Conservation (phyloP, 345 rosid genomes). For the Pistacia atlantica region DNA sequence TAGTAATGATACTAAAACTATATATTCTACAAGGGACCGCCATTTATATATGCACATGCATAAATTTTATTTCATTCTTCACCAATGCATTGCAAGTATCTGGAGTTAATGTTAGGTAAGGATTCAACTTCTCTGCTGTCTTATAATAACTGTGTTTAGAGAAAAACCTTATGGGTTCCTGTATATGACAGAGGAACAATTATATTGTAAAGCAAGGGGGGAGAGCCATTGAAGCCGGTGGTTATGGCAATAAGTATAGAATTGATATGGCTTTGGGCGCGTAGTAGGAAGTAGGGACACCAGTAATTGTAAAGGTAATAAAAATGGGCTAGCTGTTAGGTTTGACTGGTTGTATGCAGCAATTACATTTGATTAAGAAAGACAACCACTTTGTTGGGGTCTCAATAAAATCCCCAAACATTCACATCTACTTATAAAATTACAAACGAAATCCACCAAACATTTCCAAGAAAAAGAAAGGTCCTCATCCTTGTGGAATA, state of each 20-base stretch:
- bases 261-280: neutral
- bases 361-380: neutral
- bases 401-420: too few species aligned
- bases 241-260: neutral
- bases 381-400: neutral
- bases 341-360: neutral
- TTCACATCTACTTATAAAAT: too few species aligned
- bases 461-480: too few species aligned
- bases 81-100: neutral
- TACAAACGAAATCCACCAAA: too few species aligned
- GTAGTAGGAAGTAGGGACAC: neutral
- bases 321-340: neutral
- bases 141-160: too few species aligned
- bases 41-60: neutral
- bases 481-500: too few species aligned
- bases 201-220: too few species aligned
- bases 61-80: neutral
- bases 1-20: too few species aligned
- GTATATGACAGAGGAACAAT: neutral
- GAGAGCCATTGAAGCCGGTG: neutral
- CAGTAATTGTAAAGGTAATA: neutral
- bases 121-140: neutral
- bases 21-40: neutral
- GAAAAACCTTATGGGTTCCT: neutral
- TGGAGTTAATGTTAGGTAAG: neutral